Evolutionary conservation across 768 basidiomycete genomes (phyloP), one percentile per base, ranked within the genome.

Genomic region (Neoboletus magnificus): DNA sequence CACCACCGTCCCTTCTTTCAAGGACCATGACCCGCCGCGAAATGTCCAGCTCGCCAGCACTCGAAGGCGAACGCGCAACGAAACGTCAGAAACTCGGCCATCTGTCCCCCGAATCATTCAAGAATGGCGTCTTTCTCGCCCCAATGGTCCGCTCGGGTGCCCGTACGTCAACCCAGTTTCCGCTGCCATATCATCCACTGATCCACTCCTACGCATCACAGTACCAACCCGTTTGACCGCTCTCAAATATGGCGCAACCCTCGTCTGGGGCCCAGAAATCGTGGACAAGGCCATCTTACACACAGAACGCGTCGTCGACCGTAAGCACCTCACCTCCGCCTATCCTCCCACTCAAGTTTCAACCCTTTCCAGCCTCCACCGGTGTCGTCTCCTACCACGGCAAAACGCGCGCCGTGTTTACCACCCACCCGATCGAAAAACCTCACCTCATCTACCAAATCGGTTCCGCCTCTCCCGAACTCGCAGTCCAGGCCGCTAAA

Each of bases 71-170:
- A 44, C 70, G 70, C 27, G 69, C 75, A 12, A 29, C 74, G 0
- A 90, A 90, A 66, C 80, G 83, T 9, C 73, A 76, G 39, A 82
- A 77, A 62, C 62, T 82, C 10, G 82, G 80, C 16, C 81, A 84
- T 60, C 78, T 91, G 18, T 85, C 85, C 0, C 66, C 78, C 1
- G 84, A 86, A 29, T 85, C 92, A 59, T 99, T 93, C 76, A 87
- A 86, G 60, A 80, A 91, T 74, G 95, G 93, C 11, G 77, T 98
- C 30, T 88, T 97, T 66, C 82, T 99, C n/a, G 96, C 97, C 3
- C 97, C 97, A 2, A 99, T 99, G 97, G 97, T 99, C 50, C 83
- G 94, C 66, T 96, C 92, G 55, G 92, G 94, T 57, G 87, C 88
- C 60, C 73, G 91, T 93, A 72, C 65, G 89, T 81, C 40, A 37